A percentile compares a stretch with the other conserved stretches of the same genome.
Evolutionary conservation across 176 grass and related monocot species (phyloP).

Genomic region (Cymbopogon citratus): DNA sequence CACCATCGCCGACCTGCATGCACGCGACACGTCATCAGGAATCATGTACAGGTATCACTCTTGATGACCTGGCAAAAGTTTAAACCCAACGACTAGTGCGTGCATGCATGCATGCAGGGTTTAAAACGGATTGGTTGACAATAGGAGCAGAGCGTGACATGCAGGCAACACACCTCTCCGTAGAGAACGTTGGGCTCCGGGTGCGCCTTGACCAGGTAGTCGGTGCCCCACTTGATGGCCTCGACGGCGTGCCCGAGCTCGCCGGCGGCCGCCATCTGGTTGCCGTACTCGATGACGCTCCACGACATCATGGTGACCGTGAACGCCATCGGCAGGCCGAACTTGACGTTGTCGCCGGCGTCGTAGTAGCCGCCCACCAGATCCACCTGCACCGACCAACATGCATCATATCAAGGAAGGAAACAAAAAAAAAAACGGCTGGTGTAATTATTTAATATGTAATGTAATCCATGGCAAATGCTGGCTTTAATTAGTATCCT

Average conservation of each 20-base stretch:
- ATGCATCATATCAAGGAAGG: too few species aligned
- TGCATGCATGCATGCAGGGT: neutral
- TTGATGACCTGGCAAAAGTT: too few species aligned
- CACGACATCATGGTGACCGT: slow-evolving; percentile 97
- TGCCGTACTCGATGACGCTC: slow-evolving; percentile 76
- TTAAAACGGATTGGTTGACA: neutral
- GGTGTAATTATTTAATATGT: too few species aligned
- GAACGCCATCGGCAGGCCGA: slow-evolving; percentile 95
- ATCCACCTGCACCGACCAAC: slow-evolving; percentile 56
- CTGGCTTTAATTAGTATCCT: neutral
- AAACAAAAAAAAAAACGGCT: neutral
- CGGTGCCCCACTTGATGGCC: slow-evolving; percentile 88
- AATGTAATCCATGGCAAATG: neutral
- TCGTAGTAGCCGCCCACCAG: slow-evolving; percentile 90
- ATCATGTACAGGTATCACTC: too few species aligned
- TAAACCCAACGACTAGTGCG: neutral
- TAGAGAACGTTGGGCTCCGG: slow-evolving; percentile 74
- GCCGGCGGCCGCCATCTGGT: slow-evolving; percentile 71
- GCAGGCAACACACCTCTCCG: slow-evolving; percentile 44
- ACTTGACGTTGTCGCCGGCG: slow-evolving; percentile 96
- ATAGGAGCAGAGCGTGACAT: neutral
- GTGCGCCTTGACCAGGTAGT: slow-evolving; percentile 91
- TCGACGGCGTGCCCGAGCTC: slow-evolving; percentile 79
- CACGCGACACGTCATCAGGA: neutral
- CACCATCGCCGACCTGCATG: slow-evolving; percentile 75